Conservation (phyloP, 768 basidiomycete genomes). For the Mycena galopus region DNA sequence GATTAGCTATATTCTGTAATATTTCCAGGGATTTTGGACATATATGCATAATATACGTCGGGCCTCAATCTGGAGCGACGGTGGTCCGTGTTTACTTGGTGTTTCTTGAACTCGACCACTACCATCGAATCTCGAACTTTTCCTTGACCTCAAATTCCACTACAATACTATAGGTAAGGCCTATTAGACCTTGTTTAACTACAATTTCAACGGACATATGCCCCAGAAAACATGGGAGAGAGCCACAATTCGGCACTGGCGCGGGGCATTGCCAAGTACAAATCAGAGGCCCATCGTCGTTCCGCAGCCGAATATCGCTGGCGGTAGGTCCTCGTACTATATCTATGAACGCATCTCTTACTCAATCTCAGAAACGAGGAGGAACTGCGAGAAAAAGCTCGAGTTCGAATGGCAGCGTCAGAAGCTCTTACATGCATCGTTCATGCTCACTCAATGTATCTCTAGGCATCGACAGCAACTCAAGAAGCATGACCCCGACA, state of each 20-base stretch:
- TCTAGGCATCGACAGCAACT: neutral
- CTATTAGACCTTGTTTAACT: neutral
- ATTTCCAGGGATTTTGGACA: neutral
- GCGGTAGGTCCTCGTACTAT: neutral
- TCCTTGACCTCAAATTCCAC: neutral
- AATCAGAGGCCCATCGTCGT: neutral
- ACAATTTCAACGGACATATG: neutral
- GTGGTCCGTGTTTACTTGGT: neutral
- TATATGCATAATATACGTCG: no score
- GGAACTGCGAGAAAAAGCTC: neutral
- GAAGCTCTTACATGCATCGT: neutral
- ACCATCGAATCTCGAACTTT: neutral
- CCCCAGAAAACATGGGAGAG: neutral
- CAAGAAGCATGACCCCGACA: neutral
- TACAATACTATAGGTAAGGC: neutral
- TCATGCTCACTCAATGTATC: neutral
- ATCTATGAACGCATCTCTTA: neutral
- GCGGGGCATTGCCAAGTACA: neutral
- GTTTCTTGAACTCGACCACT: neutral
- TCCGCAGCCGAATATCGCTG: conserved; percentile 1
- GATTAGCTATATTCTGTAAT: neutral
- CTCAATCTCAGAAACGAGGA: conserved; percentile 3
- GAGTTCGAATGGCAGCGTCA: neutral
- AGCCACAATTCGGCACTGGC: neutral
- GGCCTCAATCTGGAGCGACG: neutral